Base-by-base conservation (phyloP, 306 rosid species). In the Parietaria judaica region DNA sequence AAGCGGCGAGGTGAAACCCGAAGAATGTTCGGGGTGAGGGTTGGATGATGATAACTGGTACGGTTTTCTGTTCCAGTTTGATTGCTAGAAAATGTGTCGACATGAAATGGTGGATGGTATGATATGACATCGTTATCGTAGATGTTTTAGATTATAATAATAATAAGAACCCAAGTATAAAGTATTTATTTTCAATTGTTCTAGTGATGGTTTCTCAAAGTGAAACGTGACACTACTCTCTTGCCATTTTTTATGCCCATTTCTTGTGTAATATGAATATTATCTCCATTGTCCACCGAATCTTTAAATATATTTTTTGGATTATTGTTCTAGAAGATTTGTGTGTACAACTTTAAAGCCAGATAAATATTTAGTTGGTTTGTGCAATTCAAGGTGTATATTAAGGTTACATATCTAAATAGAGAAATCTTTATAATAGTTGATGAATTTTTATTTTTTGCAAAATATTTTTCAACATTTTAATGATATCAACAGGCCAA, bases 71-170 rank as follows among this genome's bases (percentile, higher is more conserved):
- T 41, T 65, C 51, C 56, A 43, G 68, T 56, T 64, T 71, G 57
- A 48, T 51, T 51, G 76, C 55, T 61, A 12, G 62, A 51, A 46
- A 72, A 80, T 61, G 77, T 8, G 79, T 74, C 76, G 80, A 79
- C 79, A 74, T 73, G 58, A 67, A 75, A 64, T 55, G 76, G 66
- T 69, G 79, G 77, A 72, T 75, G 65, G 56, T 61, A 38, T 75
- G 8, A 13, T 16, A 14, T 46, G n/a, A 34, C 54, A 9, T 3
- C 56, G 49, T 41, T 45, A 43, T 36, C 9, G 53, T 49, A 41
- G 45, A 8, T 41, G 45, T 39, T 43, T 15, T 59, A 49, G 62
- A 34, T 4, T 35, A 45, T 48, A 56, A 43, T 8, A 6, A 52
- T 53, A 58, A 65, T 37, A 56, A 14, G 14, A 12, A 56, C 15